Conservation (phyloP, 768 basidiomycete species). For the Tephrocybe sp. region DNA sequence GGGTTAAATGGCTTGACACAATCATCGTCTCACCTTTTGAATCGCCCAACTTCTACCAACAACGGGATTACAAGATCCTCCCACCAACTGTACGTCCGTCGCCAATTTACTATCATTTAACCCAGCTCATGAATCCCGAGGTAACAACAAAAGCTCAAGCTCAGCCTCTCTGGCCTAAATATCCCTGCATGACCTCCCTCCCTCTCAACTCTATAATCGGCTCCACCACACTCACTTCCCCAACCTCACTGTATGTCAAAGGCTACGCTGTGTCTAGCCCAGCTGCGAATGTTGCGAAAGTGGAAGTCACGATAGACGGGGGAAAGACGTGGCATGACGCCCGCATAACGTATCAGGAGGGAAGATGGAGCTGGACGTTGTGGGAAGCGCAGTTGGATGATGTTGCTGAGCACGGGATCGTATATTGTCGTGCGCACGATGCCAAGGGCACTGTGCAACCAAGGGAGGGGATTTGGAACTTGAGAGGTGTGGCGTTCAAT, state of each 20-base stretch:
- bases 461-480: slow-evolving; percentile 55
- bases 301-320: slow-evolving; percentile 52
- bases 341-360: slow-evolving; percentile 55
- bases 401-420: slow-evolving; percentile 30
- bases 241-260: slow-evolving; percentile 39
- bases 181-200: slow-evolving; percentile 55
- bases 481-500: slow-evolving; percentile 62
- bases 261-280: slow-evolving; percentile 57
- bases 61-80: slow-evolving; percentile 66
- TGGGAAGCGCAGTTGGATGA: slow-evolving; percentile 55
- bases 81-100: slow-evolving; percentile 42
- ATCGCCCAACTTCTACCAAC: slow-evolving; percentile 70
- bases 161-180: slow-evolving; percentile 45
- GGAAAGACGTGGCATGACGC: slow-evolving; percentile 51
- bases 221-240: slow-evolving; percentile 30
- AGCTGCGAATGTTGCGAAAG: slow-evolving; percentile 40
- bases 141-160: slow-evolving; percentile 47
- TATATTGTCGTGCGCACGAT: slow-evolving; percentile 54
- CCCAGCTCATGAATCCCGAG: slow-evolving; percentile 23
- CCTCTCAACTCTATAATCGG: slow-evolving; percentile 64
- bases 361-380: slow-evolving; percentile 72
- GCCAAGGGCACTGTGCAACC: slow-evolving; percentile 46
- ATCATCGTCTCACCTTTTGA: slow-evolving; percentile 52
- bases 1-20: slow-evolving; percentile 75
- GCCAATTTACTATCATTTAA: neutral